Evolutionary conservation across 148 eudicot genomes (phyloP).

Genomic region (Spergularia bocconei): DNA sequence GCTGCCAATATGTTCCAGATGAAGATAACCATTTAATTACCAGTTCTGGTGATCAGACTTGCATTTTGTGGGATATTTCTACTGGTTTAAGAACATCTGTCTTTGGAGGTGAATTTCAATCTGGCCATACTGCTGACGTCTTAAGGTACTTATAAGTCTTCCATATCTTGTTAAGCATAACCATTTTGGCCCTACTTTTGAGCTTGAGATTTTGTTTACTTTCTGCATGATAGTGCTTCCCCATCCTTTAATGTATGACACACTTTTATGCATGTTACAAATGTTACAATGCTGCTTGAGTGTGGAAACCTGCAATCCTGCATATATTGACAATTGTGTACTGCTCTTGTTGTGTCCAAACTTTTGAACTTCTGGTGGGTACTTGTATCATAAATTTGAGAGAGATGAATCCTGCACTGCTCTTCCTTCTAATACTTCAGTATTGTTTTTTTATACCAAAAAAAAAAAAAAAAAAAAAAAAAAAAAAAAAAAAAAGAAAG

Average conservation of each 20-base stretch:
- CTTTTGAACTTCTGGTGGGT: neutral
- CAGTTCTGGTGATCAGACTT: constrained; percentile 93
- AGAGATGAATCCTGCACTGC: neutral
- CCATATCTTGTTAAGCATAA: neutral
- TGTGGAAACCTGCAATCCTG: neutral
- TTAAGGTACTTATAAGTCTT: constrained; percentile 49
- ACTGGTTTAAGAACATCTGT: constrained; percentile 94
- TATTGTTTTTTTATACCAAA: neutral
- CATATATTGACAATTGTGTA: neutral
- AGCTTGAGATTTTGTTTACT: neutral
- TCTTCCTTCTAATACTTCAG: neutral
- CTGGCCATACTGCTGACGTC: constrained; percentile 93
- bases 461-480: no score
- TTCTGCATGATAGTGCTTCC: constrained; percentile 4
- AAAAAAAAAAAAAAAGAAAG: no score
- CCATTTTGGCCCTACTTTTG: neutral
- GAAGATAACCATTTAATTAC: constrained; percentile 88
- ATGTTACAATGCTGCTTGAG: neutral
- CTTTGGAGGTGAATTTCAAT: constrained; percentile 98
- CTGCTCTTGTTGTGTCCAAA: neutral
- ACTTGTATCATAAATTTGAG: neutral
- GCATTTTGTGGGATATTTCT: constrained; percentile 93
- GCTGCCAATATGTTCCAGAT: constrained; percentile 93
- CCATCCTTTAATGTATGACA: neutral
- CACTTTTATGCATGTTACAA: neutral